A percentile compares a stretch with the other conserved stretches of the same genome.
These are phyloP conservation scores for Luffa aegyptiaca DNA, from an alignment of 306 rosid genomes.

Conservation along the genomic window DNA sequence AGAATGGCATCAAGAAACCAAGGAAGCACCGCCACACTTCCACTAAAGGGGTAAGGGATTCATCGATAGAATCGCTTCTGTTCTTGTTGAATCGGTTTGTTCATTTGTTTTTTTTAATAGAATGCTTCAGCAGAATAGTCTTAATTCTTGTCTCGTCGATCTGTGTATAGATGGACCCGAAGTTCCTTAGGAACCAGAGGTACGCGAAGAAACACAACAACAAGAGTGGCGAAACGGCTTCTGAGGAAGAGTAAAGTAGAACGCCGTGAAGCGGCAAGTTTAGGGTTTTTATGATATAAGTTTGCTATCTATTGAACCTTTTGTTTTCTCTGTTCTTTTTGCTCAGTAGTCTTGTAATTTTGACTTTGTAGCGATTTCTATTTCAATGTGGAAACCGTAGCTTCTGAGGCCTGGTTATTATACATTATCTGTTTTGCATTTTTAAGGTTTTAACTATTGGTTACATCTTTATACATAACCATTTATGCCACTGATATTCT, in stretches of 20 bases:
- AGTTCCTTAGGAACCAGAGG: slow-evolving; percentile 99
- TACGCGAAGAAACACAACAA: slow-evolving; percentile 97
- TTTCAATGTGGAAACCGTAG: slow-evolving; percentile 2
- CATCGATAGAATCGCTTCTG: background rate
- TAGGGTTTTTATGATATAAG: slow-evolving; percentile 9
- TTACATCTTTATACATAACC: background rate
- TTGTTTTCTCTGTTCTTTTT: background rate
- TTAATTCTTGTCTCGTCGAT: background rate
- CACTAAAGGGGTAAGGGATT: slow-evolving; percentile 69
- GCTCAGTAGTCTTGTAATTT: background rate
- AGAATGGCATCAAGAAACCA: slow-evolving; percentile 95
- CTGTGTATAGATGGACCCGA: slow-evolving; percentile 74
- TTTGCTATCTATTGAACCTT: slow-evolving; percentile 4
- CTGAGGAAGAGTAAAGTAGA: slow-evolving; percentile 52
- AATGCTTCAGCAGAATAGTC: background rate
- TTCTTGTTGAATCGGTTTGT: background rate
- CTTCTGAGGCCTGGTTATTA: background rate
- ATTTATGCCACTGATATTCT: background rate
- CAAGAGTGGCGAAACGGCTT: slow-evolving; percentile 33
- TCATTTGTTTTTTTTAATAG: background rate
- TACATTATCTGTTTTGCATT: background rate
- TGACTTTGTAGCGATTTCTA: background rate
- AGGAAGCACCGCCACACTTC: slow-evolving; percentile 91
- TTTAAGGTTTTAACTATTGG: background rate
- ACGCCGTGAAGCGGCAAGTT: slow-evolving; percentile 4